Evolutionary conservation across 371 early-diverging fungal genomes (phyloP), one percentile per base, ranked within the genome.

Genomic region (Actinomortierella wolfii): DNA sequence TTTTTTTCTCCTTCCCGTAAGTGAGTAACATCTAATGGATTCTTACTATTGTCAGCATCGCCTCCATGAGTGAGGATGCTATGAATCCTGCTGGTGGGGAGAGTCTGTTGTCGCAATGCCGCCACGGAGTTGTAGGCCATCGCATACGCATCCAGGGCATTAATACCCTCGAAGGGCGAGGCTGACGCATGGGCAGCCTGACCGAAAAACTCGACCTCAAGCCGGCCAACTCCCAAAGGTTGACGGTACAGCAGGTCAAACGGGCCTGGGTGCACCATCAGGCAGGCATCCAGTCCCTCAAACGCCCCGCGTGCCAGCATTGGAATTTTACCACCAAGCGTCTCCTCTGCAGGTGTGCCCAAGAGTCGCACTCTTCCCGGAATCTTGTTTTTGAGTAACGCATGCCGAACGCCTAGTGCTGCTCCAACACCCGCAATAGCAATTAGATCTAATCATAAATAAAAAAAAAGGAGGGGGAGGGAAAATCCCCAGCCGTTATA

Each of bases 281-380:
- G 76, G 53, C 86, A 80, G 1, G 87, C 76, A 60, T 92, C 92
- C 28, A 84, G 76, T 7, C 76, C 79, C 5, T 87, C 68, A 59
- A 93, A 84, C 17, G 83, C 86, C 0, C 86, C 88, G 2, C 71
- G 50, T 14, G 86, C 67, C 39, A 90, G 71, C 81, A 94, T 82
- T 0, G 65, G 68, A 20, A 87, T 81, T 61, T 94, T 94, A 26
- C 92, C 94, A 29, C 87, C 86, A 7, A 69, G 63, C 0, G 80
- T 78, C 73, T 94, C 94, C 71, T 94, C 93, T 6, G 90, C 92
- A 4, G 94, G 93, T 5, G 92, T 91, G 15, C 93, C 94, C 81
- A 86, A 87, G 34, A 93, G 73, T n/a, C 77, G 80, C 25, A 93
- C 86, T 5, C 71, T 77, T 9, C 89, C 92, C 17, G 76, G 57